Evolutionary conservation across 179 eudicot genomes (phyloP).

Genomic region (Amaranthus tricolor): DNA sequence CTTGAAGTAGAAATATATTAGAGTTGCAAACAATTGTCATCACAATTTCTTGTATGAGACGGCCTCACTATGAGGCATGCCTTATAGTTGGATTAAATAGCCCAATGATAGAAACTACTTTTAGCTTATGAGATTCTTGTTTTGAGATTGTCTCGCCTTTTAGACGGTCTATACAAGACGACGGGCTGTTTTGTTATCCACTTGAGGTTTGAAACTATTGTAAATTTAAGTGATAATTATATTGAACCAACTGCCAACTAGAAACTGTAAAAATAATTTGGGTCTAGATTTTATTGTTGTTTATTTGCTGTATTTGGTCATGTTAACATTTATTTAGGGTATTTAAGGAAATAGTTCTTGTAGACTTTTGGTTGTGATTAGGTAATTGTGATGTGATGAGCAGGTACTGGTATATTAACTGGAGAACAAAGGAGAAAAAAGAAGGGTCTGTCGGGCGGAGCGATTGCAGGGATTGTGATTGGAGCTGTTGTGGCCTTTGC

Average conservation of each 20-base stretch:
- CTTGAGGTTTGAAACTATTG: slow-evolving; percentile 1
- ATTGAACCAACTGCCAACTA: slow-evolving; percentile 8
- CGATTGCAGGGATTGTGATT: slow-evolving; percentile 44
- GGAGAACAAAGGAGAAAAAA: slow-evolving; percentile 27
- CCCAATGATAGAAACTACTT: no score
- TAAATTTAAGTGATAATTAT: not conserved
- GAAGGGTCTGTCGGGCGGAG: slow-evolving; percentile 38
- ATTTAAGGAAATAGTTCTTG: not conserved
- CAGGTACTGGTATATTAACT: slow-evolving; percentile 35
- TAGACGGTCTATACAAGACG: no score
- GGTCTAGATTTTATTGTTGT: slow-evolving; percentile 6
- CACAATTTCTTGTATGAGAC: no score
- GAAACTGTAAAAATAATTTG: not conserved
- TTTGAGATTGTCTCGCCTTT: no score
- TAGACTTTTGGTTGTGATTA: not conserved
- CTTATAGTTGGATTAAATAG: no score
- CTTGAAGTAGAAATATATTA: no score
- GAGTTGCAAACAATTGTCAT: no score
- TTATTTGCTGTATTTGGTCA: not conserved
- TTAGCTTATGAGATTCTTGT: no score
- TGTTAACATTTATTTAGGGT: not conserved
- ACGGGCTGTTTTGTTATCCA: not conserved
- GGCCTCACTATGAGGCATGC: no score
- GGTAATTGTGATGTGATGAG: slow-evolving; percentile 10
- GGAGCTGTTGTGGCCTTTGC: slow-evolving; percentile 39